Base-by-base conservation (phyloP, 768 basidiomycete species). In the Jaapia argillacea region DNA sequence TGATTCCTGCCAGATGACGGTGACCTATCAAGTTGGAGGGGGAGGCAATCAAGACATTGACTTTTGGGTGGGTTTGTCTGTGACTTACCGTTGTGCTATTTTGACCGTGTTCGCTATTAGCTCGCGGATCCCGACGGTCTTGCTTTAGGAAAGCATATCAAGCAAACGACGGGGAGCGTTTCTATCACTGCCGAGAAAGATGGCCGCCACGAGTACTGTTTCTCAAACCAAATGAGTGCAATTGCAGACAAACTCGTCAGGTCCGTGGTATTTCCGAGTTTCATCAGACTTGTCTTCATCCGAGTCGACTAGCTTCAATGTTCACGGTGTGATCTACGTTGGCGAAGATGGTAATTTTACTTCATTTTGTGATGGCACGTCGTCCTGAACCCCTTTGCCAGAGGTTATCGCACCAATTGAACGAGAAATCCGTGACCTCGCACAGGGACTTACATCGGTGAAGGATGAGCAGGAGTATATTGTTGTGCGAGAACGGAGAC, bases 391-490 rank as follows among this genome's bases (percentile, higher is more conserved):
- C 4, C n/a, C 41, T n/a, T 18, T 35, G 58, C 52, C 59, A 75
- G 88, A 89, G 52, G 72, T 81, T 14, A 86, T 94, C 45, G 93
- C 94, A 6, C 96, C 96, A 5, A 89, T 99, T 41, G 96, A 99
- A 61, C 80, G 85, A 45, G 94, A 98, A 71, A 93, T 98, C 49
- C 81, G 96, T 20, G 67, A 75, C 24, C 67, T 99, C 22, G 79
- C 88, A 12, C 76, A 78, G 43, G 90, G 84, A 6, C 66, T 98
- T 40, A 75, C 84, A 44, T 67, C 86, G 6, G 92, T 99, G 51
- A 97, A 97, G 67, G 96, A 99, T 56, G 96, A 99, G 60, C 94
- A 98, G 60, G 96, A 98, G 63, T 99, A 99, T 64, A 92, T 99
- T 49, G 86, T 94, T 24, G 81, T 98, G 23, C 77, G 96, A 40